Evolutionary conservation across 1,284 basidiomycete genomes (phyloP), one percentile per base, ranked within the genome.

Genomic region (Tilletia setariae): DNA sequence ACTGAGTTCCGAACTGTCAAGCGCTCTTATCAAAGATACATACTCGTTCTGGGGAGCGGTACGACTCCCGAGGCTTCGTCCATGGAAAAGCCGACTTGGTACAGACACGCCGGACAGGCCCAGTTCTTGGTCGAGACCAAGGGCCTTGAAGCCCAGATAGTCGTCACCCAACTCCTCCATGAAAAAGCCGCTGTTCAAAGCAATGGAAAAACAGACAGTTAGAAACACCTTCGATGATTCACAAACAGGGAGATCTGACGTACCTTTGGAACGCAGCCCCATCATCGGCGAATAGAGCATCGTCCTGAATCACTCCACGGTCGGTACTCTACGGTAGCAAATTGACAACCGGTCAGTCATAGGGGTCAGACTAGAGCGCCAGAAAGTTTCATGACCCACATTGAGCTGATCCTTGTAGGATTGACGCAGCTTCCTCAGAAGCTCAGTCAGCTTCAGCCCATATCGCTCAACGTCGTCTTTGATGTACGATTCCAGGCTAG

Each of bases 81-180:
- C 89, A 76, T 89, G 90, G 79, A 94, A 87, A 42, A 97, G 82
- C 67, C 87, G 87, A 79, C 89, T 89, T 6, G 94, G 94, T 21
- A 96, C 87, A 13, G 86, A 87, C 64, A 96, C 86, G 70, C 87
- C 90, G 1, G 89, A 86, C 72, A 94, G 84, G n/a, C 92, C 92
- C 67, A 92, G 86, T 81, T 97, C 94, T 56, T 87, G 86, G 64
- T 93, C 93, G 68, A 98, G 91, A 23, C 94, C 94, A 51, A 94
- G 84, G 79, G 92, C 93, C 66, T 88, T 87, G 35, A 97, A 86
- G 21, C 94, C 94, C 42, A 98, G 88, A 84, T 94, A 96, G 83
- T 98, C 94, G 76, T 96, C 94, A 44, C 93, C 94, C 19, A 95
- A 86, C 25, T 89, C 87, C 66, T 92, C 91, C 0, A 92, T 90